These are phyloP conservation scores for Daedaleopsis sinensis DNA, from an alignment of 768 basidiomycete genomes.

Conservation along the genomic window DNA sequence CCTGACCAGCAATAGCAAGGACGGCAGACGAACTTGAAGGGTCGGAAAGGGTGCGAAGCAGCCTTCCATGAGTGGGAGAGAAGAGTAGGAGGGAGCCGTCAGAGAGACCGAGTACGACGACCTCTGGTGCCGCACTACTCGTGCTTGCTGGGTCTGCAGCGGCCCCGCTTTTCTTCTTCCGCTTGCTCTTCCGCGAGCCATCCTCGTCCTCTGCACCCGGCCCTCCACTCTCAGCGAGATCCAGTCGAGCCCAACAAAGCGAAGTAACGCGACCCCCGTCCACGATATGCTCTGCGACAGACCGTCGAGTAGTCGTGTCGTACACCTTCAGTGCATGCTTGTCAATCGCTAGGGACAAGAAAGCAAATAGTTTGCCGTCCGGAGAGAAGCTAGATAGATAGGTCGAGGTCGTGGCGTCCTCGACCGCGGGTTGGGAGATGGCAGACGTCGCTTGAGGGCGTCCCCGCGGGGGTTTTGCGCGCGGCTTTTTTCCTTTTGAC, in stretches of 20 bases:
- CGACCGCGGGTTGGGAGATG: slow-evolving; percentile 57
- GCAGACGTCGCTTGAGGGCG: slow-evolving; percentile 56
- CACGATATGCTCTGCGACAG: slow-evolving; percentile 59
- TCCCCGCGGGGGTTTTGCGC: slow-evolving; percentile 53
- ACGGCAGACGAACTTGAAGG: slow-evolving; percentile 56
- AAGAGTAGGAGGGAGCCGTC: slow-evolving; percentile 63
- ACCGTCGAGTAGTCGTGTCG: slow-evolving; percentile 55
- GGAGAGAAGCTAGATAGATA: slow-evolving; percentile 63
- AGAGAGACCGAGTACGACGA: slow-evolving; percentile 61
- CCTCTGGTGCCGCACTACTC: slow-evolving; percentile 37
- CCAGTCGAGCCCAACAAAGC: slow-evolving; percentile 52
- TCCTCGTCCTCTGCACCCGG: slow-evolving; percentile 30
- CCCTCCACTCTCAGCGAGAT: slow-evolving; percentile 29
- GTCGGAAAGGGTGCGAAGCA: slow-evolving; percentile 58
- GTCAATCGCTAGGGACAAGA: slow-evolving; percentile 67
- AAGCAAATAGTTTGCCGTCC: slow-evolving; percentile 56
- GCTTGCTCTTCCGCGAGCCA: slow-evolving; percentile 52
- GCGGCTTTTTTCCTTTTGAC: slow-evolving; percentile 52
- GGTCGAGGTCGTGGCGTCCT: slow-evolving; percentile 46
- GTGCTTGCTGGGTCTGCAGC: slow-evolving; percentile 30
- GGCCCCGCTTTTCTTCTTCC: slow-evolving; percentile 45
- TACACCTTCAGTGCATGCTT: slow-evolving; percentile 72
- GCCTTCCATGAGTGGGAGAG: slow-evolving; percentile 60
- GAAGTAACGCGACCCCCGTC: slow-evolving; percentile 58
- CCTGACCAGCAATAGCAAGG: slow-evolving; percentile 45